Conservation (phyloP, 2,329 filamentous ascomycete species). For the Aureobasidium sp. region DNA sequence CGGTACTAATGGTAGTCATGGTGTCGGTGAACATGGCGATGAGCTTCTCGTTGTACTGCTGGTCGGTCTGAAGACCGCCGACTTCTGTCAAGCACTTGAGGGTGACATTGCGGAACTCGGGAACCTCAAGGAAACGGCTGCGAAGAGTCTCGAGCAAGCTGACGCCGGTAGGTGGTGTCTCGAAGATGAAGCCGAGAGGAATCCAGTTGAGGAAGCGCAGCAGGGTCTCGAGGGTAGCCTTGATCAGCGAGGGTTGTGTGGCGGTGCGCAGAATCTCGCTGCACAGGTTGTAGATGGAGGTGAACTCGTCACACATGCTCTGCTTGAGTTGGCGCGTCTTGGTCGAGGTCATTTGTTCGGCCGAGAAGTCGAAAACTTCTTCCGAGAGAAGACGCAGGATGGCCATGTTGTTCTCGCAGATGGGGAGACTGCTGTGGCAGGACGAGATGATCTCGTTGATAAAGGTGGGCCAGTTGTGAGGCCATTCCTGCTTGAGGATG, state of each 20-base stretch:
- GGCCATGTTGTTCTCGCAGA: constrained; percentile 99
- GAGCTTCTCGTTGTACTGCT: constrained; percentile 87
- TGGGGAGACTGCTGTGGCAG: constrained; percentile 88
- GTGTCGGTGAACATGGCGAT: constrained; percentile 99
- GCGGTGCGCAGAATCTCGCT: constrained; percentile 90
- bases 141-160: constrained; percentile 85
- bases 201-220: constrained; percentile 99
- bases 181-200: constrained; percentile 95
- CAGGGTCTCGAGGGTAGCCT: constrained; percentile 92
- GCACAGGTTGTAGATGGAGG: constrained; percentile 95
- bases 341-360: constrained; percentile 97
- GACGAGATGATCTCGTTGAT: constrained; percentile 99
- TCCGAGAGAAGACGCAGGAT: constrained; percentile 92
- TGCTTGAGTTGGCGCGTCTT: constrained; percentile 96
- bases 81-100: constrained; percentile 97
- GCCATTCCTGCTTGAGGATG: constrained; percentile 98
- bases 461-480: constrained; percentile 98
- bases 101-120: constrained; percentile 93
- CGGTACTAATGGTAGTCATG: constrained; percentile 81
- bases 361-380: constrained; percentile 97
- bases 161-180: constrained; percentile 58
- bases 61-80: constrained; percentile 79
- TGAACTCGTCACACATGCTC: constrained; percentile 98
- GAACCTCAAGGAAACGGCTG: constrained; percentile 82
- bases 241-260: constrained; percentile 79